Percentiles rank a stretch among this genome's conserved stretches.
phyloP scores from a whole-genome alignment of 495 filamentous ascomycete genomes.

The Platismatia glauca region DNA sequence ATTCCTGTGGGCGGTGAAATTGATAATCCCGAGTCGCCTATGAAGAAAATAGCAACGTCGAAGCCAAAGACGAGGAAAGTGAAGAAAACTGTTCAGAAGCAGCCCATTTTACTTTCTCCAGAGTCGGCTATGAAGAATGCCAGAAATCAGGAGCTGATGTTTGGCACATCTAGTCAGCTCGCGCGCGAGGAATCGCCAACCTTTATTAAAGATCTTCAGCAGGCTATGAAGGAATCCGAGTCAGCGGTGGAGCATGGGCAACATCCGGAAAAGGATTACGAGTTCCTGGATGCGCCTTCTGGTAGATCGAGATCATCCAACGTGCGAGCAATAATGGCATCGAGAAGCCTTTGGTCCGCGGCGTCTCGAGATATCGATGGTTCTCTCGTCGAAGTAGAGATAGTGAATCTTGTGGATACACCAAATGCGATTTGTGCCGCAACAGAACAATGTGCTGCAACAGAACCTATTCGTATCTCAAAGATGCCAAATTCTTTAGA shows the following conservation, averaged over 20 bases:
- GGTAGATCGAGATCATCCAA: slow-evolving; percentile 10
- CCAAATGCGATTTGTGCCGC: slow-evolving; percentile 17
- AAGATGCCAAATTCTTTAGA: not conserved
- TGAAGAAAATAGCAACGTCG: slow-evolving; percentile 27
- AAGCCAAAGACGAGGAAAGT: slow-evolving; percentile 29
- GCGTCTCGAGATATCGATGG: slow-evolving; percentile 56
- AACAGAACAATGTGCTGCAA: not conserved
- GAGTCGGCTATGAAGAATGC: slow-evolving; percentile 57
- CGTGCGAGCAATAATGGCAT: slow-evolving; percentile 27
- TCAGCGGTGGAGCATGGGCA: not conserved
- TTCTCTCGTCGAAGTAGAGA: slow-evolving; percentile 48
- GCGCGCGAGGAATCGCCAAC: slow-evolving; percentile 65
- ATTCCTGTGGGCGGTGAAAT: not conserved
- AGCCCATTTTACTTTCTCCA: slow-evolving; percentile 60
- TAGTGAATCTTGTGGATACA: slow-evolving; percentile 47
- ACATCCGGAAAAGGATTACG: not conserved
- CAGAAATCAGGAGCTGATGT: slow-evolving; percentile 72
- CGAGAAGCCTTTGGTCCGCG: slow-evolving; percentile 55
- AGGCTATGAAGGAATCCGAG: slow-evolving; percentile 58
- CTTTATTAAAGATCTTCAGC: slow-evolving; percentile 57
- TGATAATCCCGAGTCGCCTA: slow-evolving; percentile 19
- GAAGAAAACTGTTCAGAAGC: slow-evolving; percentile 34
- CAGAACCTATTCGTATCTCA: not conserved
- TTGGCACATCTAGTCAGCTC: slow-evolving; percentile 88
- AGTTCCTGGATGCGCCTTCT: not conserved